Evolutionary conservation across 495 filamentous ascomycete species (phyloP).

Genomic region (Choiromyces venosus): DNA sequence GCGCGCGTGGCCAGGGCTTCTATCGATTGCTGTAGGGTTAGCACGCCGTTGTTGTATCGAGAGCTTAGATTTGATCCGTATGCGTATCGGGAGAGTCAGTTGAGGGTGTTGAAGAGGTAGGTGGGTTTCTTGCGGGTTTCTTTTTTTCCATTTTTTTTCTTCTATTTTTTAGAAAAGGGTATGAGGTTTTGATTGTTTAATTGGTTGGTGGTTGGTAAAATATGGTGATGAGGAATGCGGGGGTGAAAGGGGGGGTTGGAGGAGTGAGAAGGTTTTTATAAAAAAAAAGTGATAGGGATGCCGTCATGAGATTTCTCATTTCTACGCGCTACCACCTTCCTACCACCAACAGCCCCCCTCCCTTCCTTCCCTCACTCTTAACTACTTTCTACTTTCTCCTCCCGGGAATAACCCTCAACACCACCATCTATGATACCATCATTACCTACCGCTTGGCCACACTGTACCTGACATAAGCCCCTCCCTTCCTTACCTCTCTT

Average conservation of each 20-base stretch:
- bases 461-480: background rate
- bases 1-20: slow-evolving; percentile 26
- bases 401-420: background rate
- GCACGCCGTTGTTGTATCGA: slow-evolving; percentile 25
- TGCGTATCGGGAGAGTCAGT: slow-evolving; percentile 32
- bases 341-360: background rate
- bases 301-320: background rate
- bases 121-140: slow-evolving; percentile 16
- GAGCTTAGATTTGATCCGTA: slow-evolving; percentile 34
- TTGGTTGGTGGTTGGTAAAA: slow-evolving; percentile 4
- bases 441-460: background rate
- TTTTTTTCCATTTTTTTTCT: slow-evolving; percentile 6
- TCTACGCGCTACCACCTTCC: background rate
- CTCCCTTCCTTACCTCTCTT: background rate
- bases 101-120: slow-evolving; percentile 35
- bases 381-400: background rate
- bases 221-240: slow-evolving; percentile 2
- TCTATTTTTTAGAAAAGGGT: background rate
- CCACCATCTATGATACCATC: background rate
- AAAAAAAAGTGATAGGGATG: background rate
- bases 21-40: slow-evolving; percentile 29
- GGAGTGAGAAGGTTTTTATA: background rate
- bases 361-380: no score
- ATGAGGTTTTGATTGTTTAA: background rate
- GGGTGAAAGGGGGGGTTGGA: slow-evolving; percentile 7